Conservation (phyloP, 2,329 filamentous ascomycete genomes). For the Fusarium camptoceras region DNA sequence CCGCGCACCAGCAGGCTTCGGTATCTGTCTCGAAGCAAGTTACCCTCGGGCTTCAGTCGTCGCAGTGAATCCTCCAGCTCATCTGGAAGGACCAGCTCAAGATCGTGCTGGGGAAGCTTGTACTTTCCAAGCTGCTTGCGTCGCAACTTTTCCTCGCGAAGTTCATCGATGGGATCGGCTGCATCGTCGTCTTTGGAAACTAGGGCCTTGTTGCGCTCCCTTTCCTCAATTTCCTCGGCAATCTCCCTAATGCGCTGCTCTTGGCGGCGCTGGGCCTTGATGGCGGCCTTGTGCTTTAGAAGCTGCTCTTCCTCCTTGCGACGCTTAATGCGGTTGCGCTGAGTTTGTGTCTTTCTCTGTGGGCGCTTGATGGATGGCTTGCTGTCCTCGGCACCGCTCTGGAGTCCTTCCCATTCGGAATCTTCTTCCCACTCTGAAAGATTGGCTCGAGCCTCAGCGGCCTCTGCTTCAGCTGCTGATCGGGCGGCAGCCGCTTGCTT, state of each 20-base stretch:
- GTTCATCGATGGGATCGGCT: constrained; percentile 65
- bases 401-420: constrained; percentile 89
- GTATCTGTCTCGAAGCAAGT: constrained; percentile 91
- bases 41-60: constrained; percentile 93
- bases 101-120: constrained; percentile 79
- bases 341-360: constrained; percentile 84
- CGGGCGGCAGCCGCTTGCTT: constrained; percentile 74
- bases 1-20: constrained; percentile 88
- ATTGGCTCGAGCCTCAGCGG: constrained; percentile 74
- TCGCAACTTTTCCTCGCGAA: constrained; percentile 73
- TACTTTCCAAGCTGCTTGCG: constrained; percentile 79
- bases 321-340: constrained; percentile 88
- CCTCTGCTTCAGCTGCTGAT: constrained; percentile 80
- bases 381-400: constrained; percentile 81
- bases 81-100: constrained; percentile 85
- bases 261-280: constrained; percentile 79
- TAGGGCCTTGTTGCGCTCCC: constrained; percentile 63
- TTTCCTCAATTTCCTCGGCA: constrained; percentile 69
- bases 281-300: constrained; percentile 79
- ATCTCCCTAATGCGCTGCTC: constrained; percentile 78
- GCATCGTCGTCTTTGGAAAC: constrained; percentile 54
- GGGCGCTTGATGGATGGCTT: constrained; percentile 75
- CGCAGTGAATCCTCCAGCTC: constrained; percentile 85
- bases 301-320: constrained; percentile 87
- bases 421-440: constrained; percentile 84